These are phyloP conservation scores for Fusarium burgessii DNA, from an alignment of 2,329 filamentous ascomycete species.

Conservation along the genomic window DNA sequence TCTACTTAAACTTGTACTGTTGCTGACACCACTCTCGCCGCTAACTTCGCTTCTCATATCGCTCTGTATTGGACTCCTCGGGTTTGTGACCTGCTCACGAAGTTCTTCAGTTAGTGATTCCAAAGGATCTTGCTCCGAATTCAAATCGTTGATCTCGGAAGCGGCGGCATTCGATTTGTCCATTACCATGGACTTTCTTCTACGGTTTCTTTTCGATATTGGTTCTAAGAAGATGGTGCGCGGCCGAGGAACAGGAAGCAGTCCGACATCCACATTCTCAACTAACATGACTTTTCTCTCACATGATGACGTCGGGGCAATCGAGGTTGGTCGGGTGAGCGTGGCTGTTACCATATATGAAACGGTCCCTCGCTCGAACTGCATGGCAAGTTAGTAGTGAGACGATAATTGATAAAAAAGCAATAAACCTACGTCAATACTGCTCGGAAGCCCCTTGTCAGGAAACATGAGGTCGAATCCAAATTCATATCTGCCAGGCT, in stretches of 20 bases:
- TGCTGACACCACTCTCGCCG: slow-evolving; percentile 76
- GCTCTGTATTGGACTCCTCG: slow-evolving; percentile 59
- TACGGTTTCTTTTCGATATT: slow-evolving; percentile 76
- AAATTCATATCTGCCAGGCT: slow-evolving; percentile 82
- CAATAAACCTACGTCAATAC: slow-evolving; percentile 81
- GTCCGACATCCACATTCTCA: slow-evolving; percentile 87
- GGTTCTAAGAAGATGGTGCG: slow-evolving; percentile 89
- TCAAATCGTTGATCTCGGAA: slow-evolving; percentile 54
- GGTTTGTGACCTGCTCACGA: slow-evolving; percentile 52
- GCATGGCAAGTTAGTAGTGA: slow-evolving; percentile 32
- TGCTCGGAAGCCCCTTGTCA: slow-evolving; percentile 80
- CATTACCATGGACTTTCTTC: slow-evolving; percentile 66
- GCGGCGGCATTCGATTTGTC: slow-evolving; percentile 59
- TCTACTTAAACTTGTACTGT: slow-evolving; percentile 71
- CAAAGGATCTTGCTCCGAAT: slow-evolving; percentile 53
- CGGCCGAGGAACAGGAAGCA: slow-evolving; percentile 78
- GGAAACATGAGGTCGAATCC: slow-evolving; percentile 81
- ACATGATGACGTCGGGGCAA: slow-evolving; percentile 82
- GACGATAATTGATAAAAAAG: background rate
- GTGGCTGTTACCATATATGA: slow-evolving; percentile 92
- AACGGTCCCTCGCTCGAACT: slow-evolving; percentile 97
- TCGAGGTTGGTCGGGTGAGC: slow-evolving; percentile 87
- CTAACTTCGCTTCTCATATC: slow-evolving; percentile 77
- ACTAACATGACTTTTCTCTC: slow-evolving; percentile 84
- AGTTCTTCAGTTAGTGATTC: slow-evolving; percentile 57